Evolutionary conservation across 148 eudicot species (phyloP).

Genomic region (Rhododendron ferrugineum): DNA sequence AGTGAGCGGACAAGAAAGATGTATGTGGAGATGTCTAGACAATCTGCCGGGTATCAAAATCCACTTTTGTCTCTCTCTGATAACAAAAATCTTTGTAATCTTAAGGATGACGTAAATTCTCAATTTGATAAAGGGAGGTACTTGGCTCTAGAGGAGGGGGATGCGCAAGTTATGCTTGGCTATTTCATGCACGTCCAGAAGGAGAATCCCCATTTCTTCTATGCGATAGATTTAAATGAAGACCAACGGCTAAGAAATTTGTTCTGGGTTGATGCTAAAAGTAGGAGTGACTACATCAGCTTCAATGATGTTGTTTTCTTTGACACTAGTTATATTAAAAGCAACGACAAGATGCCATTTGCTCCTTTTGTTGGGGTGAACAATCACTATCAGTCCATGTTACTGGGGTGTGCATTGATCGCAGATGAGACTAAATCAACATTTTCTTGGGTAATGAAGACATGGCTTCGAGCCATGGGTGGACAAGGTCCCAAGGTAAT

Average conservation of each 20-base stretch:
- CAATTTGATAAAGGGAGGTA: constrained; percentile 36
- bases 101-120: constrained; percentile 12
- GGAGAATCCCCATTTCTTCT: constrained; percentile 45
- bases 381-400: constrained; percentile 43
- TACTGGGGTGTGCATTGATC: constrained; percentile 44
- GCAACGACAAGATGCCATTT: constrained; percentile 41
- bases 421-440: constrained; percentile 46
- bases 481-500: constrained; percentile 43
- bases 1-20: constrained; percentile 39
- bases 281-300: constrained; percentile 32
- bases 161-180: constrained; percentile 38
- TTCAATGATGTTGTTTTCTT: constrained; percentile 43
- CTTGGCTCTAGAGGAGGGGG: constrained; percentile 50
- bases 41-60: constrained; percentile 21
- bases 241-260: constrained; percentile 46
- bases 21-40: constrained; percentile 29
- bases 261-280: constrained; percentile 53
- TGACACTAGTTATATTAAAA: constrained; percentile 39
- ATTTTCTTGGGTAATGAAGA: constrained; percentile 51
- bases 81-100: constrained; percentile 4
- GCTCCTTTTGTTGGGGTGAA: constrained; percentile 52
- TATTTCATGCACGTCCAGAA: constrained; percentile 43
- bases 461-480: constrained; percentile 59
- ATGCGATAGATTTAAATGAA: constrained; percentile 50
- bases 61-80: neutral